Evolutionary conservation across 2,329 filamentous ascomycete genomes (phyloP).

Genomic region (Amauroascus niger): DNA sequence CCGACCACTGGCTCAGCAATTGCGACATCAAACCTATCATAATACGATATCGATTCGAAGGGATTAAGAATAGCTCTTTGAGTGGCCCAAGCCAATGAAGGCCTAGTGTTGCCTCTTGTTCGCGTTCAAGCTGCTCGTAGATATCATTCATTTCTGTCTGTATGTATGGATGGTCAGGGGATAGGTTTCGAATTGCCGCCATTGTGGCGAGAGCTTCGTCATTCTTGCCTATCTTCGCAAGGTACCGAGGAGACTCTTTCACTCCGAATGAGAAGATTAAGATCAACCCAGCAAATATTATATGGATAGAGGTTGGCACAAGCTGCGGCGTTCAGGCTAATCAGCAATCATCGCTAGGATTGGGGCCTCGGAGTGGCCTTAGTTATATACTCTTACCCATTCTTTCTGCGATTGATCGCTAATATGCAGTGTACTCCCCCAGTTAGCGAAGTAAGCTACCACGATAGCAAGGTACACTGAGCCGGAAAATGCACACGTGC

Average conservation of each 20-base stretch:
- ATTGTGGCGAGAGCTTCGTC: conserved; percentile 35
- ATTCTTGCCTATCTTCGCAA: conserved; percentile 54
- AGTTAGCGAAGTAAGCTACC: conserved; percentile 67
- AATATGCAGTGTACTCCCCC: conserved; percentile 48
- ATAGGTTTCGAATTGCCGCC: conserved; percentile 37
- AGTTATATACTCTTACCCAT: conserved; percentile 39
- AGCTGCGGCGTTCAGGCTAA: conserved; percentile 19
- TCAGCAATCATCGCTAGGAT: neutral
- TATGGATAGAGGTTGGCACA: conserved; percentile 62
- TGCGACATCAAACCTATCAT: conserved; percentile 58
- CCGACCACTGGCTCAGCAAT: conserved; percentile 61
- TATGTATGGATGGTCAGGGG: conserved; percentile 35
- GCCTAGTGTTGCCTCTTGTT: conserved; percentile 37
- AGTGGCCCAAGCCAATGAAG: conserved; percentile 12
- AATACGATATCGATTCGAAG: conserved; percentile 59
- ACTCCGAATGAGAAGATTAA: conserved; percentile 59
- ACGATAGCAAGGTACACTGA: conserved; percentile 70
- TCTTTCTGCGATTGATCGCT: conserved; percentile 35
- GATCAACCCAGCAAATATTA: conserved; percentile 68
- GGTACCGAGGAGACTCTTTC: conserved; percentile 60
- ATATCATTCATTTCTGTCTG: conserved; percentile 28
- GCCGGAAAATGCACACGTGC: conserved; percentile 60
- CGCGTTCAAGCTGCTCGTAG: conserved; percentile 36
- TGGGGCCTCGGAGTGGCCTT: neutral
- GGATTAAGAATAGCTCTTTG: conserved; percentile 42